These are phyloP conservation scores for Kwoniella bestiolae DNA, from an alignment of 768 basidiomycete genomes.

Conservation along the genomic window DNA sequence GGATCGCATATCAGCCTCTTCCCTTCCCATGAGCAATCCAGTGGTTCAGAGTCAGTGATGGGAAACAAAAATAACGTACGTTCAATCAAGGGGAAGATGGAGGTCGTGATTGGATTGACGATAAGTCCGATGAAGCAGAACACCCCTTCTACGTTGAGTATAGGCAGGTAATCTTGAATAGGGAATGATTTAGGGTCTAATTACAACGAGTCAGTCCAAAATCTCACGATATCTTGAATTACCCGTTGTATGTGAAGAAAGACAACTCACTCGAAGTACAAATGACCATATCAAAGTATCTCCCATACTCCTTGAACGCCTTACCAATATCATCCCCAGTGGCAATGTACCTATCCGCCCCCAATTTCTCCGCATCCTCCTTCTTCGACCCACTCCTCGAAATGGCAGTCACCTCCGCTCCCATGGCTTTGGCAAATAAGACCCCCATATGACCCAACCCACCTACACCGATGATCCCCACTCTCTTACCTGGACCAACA, in stretches of 20 bases:
- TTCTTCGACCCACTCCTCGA: constrained; percentile 64
- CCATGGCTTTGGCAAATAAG: constrained; percentile 62
- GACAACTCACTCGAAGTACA: background rate
- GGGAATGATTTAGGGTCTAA: constrained; percentile 20
- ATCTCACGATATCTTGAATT: no score
- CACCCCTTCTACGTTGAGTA: background rate
- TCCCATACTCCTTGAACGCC: constrained; percentile 1
- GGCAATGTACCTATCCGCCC: constrained; percentile 64
- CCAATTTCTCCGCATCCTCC: constrained; percentile 65
- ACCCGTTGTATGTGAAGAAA: no score
- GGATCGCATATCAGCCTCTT: no score
- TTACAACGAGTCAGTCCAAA: no score
- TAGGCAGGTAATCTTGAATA: background rate
- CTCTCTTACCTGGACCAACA: constrained; percentile 29
- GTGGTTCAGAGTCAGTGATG: no score
- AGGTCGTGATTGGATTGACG: constrained; percentile 5
- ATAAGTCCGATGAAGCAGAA: constrained; percentile 4
- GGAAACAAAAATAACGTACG: no score
- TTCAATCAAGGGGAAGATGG: constrained; percentile 1
- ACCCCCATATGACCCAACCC: constrained; percentile 35
- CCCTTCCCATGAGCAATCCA: no score
- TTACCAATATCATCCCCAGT: constrained; percentile 51
- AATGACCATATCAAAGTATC: background rate
- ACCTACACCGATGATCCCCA: constrained; percentile 48
- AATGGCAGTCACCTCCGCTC: constrained; percentile 65